Evolutionary conservation across 140 eudicot species (phyloP), one percentile per base, ranked within the genome.

Genomic region (Eryngium alpinum): DNA sequence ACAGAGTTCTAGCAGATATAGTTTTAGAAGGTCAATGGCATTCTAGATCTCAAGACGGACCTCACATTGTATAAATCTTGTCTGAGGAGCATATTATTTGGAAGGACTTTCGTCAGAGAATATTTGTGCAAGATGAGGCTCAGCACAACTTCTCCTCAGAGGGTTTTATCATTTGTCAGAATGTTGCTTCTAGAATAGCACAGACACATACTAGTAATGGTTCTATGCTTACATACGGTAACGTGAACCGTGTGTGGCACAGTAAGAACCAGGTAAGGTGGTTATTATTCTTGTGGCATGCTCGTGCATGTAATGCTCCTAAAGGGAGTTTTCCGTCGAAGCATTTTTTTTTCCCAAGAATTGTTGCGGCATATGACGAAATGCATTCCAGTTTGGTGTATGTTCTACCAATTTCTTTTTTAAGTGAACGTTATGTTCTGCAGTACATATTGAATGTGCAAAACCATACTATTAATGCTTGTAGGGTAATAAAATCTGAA

Each of bases 241-340:
- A 83, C 72, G 80, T 82, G 56, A 79, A 77, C 81, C 88, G 85
- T 69, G 97, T 90, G 44, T 81, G 84, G n/a, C n/a, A 80, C 90
- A 90, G 75, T 52, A 81, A 80, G 18, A 85, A 94, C 76, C 97
- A 92, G 87, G 85, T 73, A 82, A 89, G 87, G 78, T 94, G 97
- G 99, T 81, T 94, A 18, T 87, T 94, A 80, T 91, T 92, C 81
- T 79, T 94, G 88, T 76, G 84, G 57, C 99, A 94, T 89, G 99
- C 99, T 33, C 97, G 97, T 74, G 81, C 81, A 18, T 94, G 99
- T 77, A 80, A 38, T 59, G 83, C 89, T 44, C 93, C 97, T 56
- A 87, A 84, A 74, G 97, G 97, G 79, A 91, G 90, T 81, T 94
- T 97, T 78, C 89, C 85, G 25, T 91, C 85, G 49, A 63, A 79